phyloP scores from a whole-genome alignment of 106 monocot genomes.

The Chionographis japonica region DNA sequence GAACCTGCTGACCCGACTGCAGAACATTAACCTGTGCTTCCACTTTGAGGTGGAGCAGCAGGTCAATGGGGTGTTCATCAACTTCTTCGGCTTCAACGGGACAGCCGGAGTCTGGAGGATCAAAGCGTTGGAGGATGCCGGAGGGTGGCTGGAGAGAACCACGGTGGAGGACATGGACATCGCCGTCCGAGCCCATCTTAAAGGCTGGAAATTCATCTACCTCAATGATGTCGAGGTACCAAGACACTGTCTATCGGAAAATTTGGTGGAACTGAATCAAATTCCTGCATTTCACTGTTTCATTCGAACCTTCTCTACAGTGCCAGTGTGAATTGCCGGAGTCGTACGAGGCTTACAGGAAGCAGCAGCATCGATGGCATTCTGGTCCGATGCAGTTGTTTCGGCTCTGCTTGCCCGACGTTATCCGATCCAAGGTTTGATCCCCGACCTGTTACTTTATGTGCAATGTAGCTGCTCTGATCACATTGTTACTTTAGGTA shows the following conservation, averaged over 20 bases:
- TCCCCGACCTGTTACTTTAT: not conserved
- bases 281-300: not conserved
- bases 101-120: conserved; percentile 98
- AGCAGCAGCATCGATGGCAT: conserved; percentile 97
- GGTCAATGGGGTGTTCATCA: conserved; percentile 85
- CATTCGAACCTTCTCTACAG: conserved; percentile 26
- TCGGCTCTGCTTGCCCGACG: conserved; percentile 69
- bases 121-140: conserved; percentile 83
- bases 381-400: conserved; percentile 97
- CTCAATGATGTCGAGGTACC: conserved; percentile 95
- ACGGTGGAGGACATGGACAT: conserved; percentile 98
- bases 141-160: conserved; percentile 93
- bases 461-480: too few relatives aligned
- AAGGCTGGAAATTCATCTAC: conserved; percentile 92
- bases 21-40: conserved; percentile 96
- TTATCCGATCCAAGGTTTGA: conserved; percentile 71
- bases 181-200: conserved; percentile 82
- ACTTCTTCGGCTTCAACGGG: conserved; percentile 98
- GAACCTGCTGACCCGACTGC: conserved; percentile 89
- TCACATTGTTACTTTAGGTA: too few relatives aligned
- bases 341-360: conserved; percentile 88
- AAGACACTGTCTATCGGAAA: not conserved
- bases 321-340: conserved; percentile 91
- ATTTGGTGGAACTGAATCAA: not conserved
- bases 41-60: conserved; percentile 99